Evolutionary conservation across 768 basidiomycete species (phyloP), one percentile per base, ranked within the genome.

Genomic region (Boletus pseudopeckii): DNA sequence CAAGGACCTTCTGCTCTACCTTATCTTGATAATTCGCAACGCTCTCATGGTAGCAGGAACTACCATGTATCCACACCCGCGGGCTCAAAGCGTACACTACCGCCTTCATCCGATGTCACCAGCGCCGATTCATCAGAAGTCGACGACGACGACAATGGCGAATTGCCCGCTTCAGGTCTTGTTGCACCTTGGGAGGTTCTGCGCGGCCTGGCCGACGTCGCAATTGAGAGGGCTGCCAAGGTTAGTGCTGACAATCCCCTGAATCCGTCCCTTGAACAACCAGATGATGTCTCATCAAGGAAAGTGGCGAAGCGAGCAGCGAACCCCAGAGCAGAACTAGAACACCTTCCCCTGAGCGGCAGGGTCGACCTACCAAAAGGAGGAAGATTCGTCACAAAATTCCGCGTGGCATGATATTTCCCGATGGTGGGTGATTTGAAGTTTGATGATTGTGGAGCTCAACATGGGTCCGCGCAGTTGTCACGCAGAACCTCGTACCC

Each of bases 111-210:
- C 2, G 83, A 81, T 60, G 80, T 84, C 55, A 83, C 85, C 9
- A 91, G 88, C 57, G 84, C 87, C 11, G 84, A 92, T 69, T 90
- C 90, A 1, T 88, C 90, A 36, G 91, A 92, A 64, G 69, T 82
- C n/a, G 92, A 92, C 46, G 90, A 90, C 45, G 89, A 91, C 42
- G 89, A 88, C 40, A 81, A 81, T 53, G 86, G 87, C 17, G 91
- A 88, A 66, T 71, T 93, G 14, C 91, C 92, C 1, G 86, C 87
- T 36, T 81, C 80, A 38, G 90, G 92, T 45, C 80, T 93, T 44
- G 84, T 91, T 50, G 91, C 90, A 9, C 92, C 92, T 46, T 89
- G 88, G 85, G 89, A 91, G 72, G 90, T 92, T 39, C 75, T 92
- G 48, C 77, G 88, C 58, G 86, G 88, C 44, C 71, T 92, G 54